Base-by-base conservation (phyloP, 305 asterid genomes). In the Caryopteris hybrid region DNA sequence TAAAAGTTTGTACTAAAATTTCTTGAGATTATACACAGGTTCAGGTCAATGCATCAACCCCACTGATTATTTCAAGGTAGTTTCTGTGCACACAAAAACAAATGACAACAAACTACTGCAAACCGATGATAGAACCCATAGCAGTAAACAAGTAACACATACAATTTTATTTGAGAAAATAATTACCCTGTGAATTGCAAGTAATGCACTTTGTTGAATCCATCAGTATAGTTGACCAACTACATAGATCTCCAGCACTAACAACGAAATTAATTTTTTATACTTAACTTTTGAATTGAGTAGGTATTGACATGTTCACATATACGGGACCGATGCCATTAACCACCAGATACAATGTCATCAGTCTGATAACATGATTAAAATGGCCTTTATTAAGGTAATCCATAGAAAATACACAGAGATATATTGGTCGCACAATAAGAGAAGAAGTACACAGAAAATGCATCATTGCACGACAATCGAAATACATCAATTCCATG, bases 131-230 rank as follows among this genome's bases (percentile, higher is more conserved):
- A 22, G 34, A 69, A 23, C 23, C 38, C 55, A 16, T 33, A 20
- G 16, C 50, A 76, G 55, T 31, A 46, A 53, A 62, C 55, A 2
- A 55, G 69, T 48, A 68, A 22, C 10, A 68, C 50, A 14, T 34
- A 31, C 39, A 27, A 41, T 41, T 41, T 22, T 54, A 27, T 16
- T 39, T 45, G 50, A 65, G 39, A 50, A 61, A 36, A 38, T 38
- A 33, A 6, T 2, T 61, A 36, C 43, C 18, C 18, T 46, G 55
- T 9, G 52, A 76, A 71, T 11, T 45, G 64, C 61, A 18, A 33
- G 59, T 38, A 58, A 64, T 3, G 45, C 47, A 23, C 52, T 41
- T 25, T 39, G 18, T 11, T 34, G 29, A 45, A 70, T 22, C 46
- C 5, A 23, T 33, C 38, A 57, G 23, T 53, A 27, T 1, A 29